Evolutionary conservation across 2,329 filamentous ascomycete genomes (phyloP).

Genomic region (Aureobasidium sp.): DNA sequence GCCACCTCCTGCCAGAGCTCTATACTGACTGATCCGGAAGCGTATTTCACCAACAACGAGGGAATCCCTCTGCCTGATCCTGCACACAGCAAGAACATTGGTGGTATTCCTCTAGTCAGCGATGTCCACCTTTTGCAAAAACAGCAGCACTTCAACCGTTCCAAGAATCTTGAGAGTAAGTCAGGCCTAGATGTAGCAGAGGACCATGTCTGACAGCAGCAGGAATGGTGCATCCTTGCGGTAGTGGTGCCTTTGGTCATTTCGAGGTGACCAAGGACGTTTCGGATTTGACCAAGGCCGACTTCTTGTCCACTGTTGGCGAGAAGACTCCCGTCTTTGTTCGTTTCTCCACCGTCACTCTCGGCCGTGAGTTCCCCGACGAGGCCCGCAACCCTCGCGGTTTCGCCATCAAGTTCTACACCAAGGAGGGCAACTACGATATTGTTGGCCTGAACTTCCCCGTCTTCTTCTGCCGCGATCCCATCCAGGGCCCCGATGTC

Average conservation of each 20-base stretch:
- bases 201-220: slow-evolving; percentile 10
- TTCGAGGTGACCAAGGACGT: slow-evolving; percentile 38
- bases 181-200: background rate
- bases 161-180: slow-evolving; percentile 41
- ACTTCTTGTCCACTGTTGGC: slow-evolving; percentile 33
- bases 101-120: slow-evolving; percentile 42
- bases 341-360: slow-evolving; percentile 38
- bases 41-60: slow-evolving; percentile 49
- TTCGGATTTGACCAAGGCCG: slow-evolving; percentile 30
- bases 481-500: slow-evolving; percentile 39
- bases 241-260: slow-evolving; percentile 38
- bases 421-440: slow-evolving; percentile 41
- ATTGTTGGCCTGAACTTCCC: slow-evolving; percentile 42
- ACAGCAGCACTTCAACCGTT: slow-evolving; percentile 48
- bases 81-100: slow-evolving; percentile 44
- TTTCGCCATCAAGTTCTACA: slow-evolving; percentile 44
- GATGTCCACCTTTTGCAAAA: slow-evolving; percentile 47
- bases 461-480: slow-evolving; percentile 42
- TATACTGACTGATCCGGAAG: background rate
- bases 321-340: slow-evolving; percentile 37
- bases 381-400: slow-evolving; percentile 39
- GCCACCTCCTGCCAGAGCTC: background rate
- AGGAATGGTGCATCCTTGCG: slow-evolving; percentile 35
- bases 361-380: slow-evolving; percentile 37
- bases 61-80: slow-evolving; percentile 44